Percentiles rank a stretch among this genome's conserved stretches.
Evolutionary conservation across 164 flowering plant species (phyloP).

Genomic region (Stephania yunnanensis): DNA sequence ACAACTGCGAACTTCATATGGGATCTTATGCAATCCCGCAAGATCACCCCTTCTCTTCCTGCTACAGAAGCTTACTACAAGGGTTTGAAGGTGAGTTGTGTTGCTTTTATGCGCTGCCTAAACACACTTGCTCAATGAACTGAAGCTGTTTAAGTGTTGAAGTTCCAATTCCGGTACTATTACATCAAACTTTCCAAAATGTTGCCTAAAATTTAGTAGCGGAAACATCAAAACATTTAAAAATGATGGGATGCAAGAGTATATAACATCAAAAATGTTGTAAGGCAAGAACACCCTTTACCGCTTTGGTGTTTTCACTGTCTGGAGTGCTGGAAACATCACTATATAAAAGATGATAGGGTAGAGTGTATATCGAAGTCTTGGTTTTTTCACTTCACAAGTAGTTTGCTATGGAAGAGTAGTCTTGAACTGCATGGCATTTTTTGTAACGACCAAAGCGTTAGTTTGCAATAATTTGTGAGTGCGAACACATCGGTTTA

Average conservation of each 20-base stretch:
- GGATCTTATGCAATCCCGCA: constrained; percentile 86
- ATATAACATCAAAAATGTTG: no score
- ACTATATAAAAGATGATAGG: no score
- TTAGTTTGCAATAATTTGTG: no score
- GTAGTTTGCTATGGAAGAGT: no score
- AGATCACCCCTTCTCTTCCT: constrained; percentile 38
- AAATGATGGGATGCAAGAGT: not conserved
- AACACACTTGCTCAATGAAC: not conserved
- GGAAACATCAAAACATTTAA: no score
- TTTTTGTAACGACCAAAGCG: no score
- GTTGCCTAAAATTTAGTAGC: not conserved
- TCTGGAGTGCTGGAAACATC: no score
- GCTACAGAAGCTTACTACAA: constrained; percentile 76
- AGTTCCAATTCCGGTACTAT: not conserved
- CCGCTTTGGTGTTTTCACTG: no score
- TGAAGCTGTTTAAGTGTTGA: not conserved
- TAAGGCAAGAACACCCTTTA: no score
- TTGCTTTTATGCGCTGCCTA: not conserved
- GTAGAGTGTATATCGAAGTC: no score
- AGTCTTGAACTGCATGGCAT: no score
- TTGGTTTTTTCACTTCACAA: no score
- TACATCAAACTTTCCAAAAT: not conserved
- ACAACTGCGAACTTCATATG: constrained; percentile 77
- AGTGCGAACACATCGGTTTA: not conserved
- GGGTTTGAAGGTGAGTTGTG: constrained; percentile 61